Percentiles rank a stretch among this genome's conserved stretches.
Evolutionary conservation across 208 protist genomes (phyloP).

Genomic region (Borovskyia barvae): DNA sequence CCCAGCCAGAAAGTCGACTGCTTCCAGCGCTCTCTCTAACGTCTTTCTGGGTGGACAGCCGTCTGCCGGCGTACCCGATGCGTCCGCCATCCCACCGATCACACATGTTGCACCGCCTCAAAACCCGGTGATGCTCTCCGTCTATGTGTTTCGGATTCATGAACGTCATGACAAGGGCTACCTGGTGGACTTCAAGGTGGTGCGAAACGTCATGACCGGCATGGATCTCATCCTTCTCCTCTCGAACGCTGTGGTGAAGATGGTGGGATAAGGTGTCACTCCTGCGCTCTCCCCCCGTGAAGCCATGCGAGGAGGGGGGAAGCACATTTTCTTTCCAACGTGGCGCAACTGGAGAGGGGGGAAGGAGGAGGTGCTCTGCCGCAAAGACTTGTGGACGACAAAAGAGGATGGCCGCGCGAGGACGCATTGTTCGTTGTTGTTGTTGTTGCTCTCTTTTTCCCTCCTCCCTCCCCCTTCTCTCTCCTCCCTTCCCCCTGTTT

Average conservation of each 20-base stretch:
- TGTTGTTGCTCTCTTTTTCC: too few species aligned
- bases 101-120: slow-evolving; percentile 1
- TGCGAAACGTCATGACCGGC: slow-evolving; percentile 55
- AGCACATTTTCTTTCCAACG: too few species aligned
- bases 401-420: too few species aligned
- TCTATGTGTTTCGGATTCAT: slow-evolving; percentile 85
- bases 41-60: too few species aligned
- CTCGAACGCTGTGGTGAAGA: slow-evolving; percentile 44
- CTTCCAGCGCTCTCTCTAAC: neutral
- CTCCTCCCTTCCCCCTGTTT: neutral
- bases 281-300: too few species aligned
- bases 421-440: neutral
- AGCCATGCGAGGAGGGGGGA: too few species aligned
- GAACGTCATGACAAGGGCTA: slow-evolving; percentile 80
- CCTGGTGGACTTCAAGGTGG: slow-evolving; percentile 72
- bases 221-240: slow-evolving; percentile 61
- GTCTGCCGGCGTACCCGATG: too few species aligned
- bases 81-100: too few species aligned
- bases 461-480: neutral
- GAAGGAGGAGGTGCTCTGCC: too few species aligned
- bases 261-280: slow-evolving; percentile 35
- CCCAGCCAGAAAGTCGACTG: neutral
- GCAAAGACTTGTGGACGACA: too few species aligned
- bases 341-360: too few species aligned
- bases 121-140: slow-evolving; percentile 42